Base-by-base conservation (phyloP, 2,329 filamentous ascomycete species). In the Ramichloridium luteum region DNA sequence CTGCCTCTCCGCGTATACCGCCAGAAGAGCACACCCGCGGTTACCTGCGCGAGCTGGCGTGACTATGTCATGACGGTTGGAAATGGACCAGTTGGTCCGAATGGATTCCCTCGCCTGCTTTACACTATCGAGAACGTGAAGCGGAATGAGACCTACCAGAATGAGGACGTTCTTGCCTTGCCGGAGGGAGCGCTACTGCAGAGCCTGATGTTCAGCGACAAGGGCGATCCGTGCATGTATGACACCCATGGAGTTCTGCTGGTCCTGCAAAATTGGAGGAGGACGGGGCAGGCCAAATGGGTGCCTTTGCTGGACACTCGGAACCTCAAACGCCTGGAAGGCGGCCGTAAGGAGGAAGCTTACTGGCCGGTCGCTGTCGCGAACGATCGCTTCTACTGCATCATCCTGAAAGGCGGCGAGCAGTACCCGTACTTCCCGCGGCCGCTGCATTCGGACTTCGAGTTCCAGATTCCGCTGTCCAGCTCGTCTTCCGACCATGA, bases 301-400 rank as follows among this genome's bases (percentile, higher is more conserved):
- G 75, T 92, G 2, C 90, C 90, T 1, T 68, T 98, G 3, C 72
- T 98, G 3, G 88, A 98, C 58, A 98, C 92, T 1, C 83, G 71
- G 36, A 73, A 80, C 22, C 67, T 98, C 8, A 70, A 82, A 1
- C 84, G 90, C 39, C 70, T 94, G 3, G 80, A 82, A 0, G 77
- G 74, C 3, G 90, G 90, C 15, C 77, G 78, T 36, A 94, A 93
- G 57, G 72, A 80, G 42, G 90, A 98, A 59, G 73, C 68, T 0
- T 98, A 98, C 63, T 98, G 86, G 72, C 90, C 90, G 1, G 83
- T 98, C 17, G 90, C 90, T 1, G 86, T 96, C 1, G 84, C 88
- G 2, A 76, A 86, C 47, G 71, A 80, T 50, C 88, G 80, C 50
- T 98, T 98, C 58, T 88, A 96, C 66, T 98, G 92, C 62, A 94